Percentiles rank a stretch among this genome's conserved stretches.
Conservation (phyloP, 2,329 filamentous ascomycete species). For the Fusarium sp. region DNA sequence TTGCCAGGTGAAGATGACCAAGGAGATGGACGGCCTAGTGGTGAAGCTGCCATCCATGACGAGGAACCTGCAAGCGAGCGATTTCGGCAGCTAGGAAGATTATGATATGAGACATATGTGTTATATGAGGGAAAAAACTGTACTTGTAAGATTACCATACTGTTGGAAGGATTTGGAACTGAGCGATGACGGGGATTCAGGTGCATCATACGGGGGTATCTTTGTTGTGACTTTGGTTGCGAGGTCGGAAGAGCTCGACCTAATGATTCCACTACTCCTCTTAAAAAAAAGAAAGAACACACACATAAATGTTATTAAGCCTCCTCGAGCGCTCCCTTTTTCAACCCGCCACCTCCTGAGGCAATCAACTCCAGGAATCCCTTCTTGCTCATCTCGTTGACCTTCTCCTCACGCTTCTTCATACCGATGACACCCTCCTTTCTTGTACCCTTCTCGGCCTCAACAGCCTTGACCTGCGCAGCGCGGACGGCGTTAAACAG, state of each 20-base stretch:
- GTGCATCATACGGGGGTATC: conserved; percentile 51
- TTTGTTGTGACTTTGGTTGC: conserved; percentile 50
- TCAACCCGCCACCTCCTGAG: conserved; percentile 70
- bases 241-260: conserved; percentile 44
- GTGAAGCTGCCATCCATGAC: conserved; percentile 94
- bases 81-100: conserved; percentile 72
- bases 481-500: conserved; percentile 95
- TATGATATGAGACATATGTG: conserved; percentile 28
- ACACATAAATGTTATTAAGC: conserved; percentile 56
- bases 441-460: conserved; percentile 78
- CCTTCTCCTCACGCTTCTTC: conserved; percentile 83
- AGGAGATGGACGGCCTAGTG: conserved; percentile 86
- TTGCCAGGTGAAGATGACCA: conserved; percentile 92
- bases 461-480: conserved; percentile 88
- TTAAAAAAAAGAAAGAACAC: conserved; percentile 42
- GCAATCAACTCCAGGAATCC: conserved; percentile 94
- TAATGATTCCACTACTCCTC: conserved; percentile 50
- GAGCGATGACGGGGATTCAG: conserved; percentile 42
- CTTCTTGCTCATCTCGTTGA: conserved; percentile 97
- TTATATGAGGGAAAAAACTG: conserved; percentile 38
- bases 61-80: conserved; percentile 93
- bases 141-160: conserved; percentile 50
- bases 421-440: conserved; percentile 83
- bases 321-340: conserved; percentile 71
- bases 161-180: conserved; percentile 41